Evolutionary conservation across 805 yeast species (phyloP).

Genomic region (Candida railenensis): DNA sequence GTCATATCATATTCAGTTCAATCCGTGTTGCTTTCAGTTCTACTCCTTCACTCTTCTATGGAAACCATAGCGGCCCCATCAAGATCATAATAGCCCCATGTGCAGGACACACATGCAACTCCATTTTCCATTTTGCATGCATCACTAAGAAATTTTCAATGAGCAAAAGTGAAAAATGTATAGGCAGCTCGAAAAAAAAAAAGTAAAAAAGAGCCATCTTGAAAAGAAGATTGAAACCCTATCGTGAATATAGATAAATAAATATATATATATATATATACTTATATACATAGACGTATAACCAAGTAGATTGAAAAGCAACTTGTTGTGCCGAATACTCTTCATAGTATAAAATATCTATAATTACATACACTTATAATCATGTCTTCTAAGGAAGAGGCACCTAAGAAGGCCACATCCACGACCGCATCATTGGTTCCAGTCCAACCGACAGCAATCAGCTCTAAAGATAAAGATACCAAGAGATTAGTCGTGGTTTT

Average conservation of each 20-base stretch:
- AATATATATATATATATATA: too few species aligned
- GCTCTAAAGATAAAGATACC: constrained; percentile 81
- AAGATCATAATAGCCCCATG: neutral
- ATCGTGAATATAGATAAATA: too few species aligned
- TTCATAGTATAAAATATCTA: too few species aligned
- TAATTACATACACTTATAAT: neutral
- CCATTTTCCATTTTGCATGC: neutral
- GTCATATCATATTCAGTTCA: constrained; percentile 7
- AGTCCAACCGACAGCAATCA: constrained; percentile 75
- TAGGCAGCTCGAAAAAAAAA: neutral
- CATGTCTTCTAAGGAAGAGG: neutral
- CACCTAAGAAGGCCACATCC: neutral
- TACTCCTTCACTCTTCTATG: too few species aligned
- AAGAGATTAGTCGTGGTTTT: constrained; percentile 91
- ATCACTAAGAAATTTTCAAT: neutral
- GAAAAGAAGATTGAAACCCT: too few species aligned
- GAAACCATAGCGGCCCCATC: too few species aligned
- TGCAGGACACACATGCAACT: neutral
- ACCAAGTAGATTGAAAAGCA: too few species aligned
- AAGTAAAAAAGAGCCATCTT: neutral
- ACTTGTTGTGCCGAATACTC: too few species aligned
- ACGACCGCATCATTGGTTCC: constrained; percentile 75
- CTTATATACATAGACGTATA: too few species aligned
- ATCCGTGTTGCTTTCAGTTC: too few species aligned
- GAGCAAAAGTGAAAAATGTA: neutral